Conservation (phyloP, 140 eudicot species). For the Ambrosia hybrid region DNA sequence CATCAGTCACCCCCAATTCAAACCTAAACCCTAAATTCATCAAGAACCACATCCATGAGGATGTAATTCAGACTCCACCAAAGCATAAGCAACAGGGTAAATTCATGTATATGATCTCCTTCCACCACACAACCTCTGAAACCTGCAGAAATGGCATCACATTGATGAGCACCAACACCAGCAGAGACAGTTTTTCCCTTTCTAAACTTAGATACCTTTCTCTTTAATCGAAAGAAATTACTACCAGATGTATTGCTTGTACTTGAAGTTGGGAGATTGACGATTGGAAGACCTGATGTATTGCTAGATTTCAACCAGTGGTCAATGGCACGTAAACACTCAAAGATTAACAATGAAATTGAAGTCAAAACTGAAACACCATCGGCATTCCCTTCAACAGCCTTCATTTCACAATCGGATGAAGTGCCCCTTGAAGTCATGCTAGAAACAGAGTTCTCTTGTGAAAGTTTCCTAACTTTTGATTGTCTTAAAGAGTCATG, state of each 20-base stretch:
- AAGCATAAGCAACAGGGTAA: too few species aligned
- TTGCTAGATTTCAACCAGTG: slow-evolving; percentile 64
- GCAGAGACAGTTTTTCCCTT: slow-evolving; percentile 47
- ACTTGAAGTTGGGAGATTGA: slow-evolving; percentile 30
- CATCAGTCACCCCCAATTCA: too few species aligned
- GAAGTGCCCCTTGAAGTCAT: slow-evolving; percentile 45
- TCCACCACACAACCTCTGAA: slow-evolving; percentile 13
- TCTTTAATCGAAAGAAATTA: slow-evolving; percentile 61
- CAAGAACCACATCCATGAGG: too few species aligned
- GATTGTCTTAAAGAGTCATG: slow-evolving; percentile 71
- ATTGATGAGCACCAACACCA: slow-evolving; percentile 42
- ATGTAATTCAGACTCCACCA: too few species aligned
- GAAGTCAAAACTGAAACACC: slow-evolving; percentile 49
- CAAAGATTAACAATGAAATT: slow-evolving; percentile 63
- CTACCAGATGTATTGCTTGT: slow-evolving; percentile 41
- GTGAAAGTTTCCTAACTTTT: slow-evolving; percentile 87
- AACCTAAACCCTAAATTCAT: too few species aligned
- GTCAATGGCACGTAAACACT: slow-evolving; percentile 80
- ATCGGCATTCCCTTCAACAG: slow-evolving; percentile 32
- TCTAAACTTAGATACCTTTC: slow-evolving; percentile 57
- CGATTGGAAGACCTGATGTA: slow-evolving; percentile 18
- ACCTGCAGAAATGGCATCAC: slow-evolving; percentile 38
- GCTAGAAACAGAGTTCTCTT: slow-evolving; percentile 76
- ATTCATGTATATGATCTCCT: slow-evolving; percentile 50
- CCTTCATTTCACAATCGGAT: slow-evolving; percentile 36